Percentiles rank a stretch among this genome's conserved stretches.
Conservation (phyloP, 2,329 filamentous ascomycete genomes). For the Aspergillus ruber region DNA sequence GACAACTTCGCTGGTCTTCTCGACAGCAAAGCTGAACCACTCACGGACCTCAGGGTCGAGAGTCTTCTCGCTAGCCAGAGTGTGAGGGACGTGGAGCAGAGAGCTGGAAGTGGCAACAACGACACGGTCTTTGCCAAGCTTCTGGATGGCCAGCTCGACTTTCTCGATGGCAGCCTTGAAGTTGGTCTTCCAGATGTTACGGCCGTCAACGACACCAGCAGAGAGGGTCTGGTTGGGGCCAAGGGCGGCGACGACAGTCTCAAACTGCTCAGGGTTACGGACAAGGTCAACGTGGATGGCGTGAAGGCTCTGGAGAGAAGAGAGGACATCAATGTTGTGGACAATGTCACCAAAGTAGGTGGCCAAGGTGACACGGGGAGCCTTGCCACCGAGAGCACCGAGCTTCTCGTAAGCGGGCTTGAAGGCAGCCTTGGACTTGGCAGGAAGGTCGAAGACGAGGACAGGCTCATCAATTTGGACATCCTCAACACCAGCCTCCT, state of each 20-base stretch:
- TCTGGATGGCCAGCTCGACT: conserved; percentile 84
- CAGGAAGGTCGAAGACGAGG: conserved; percentile 86
- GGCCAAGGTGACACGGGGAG: conserved; percentile 82
- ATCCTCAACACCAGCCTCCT: conserved; percentile 89
- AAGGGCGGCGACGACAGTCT: conserved; percentile 73
- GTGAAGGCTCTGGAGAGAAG: conserved; percentile 65
- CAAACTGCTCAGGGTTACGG: conserved; percentile 95
- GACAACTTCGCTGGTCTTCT: conserved; percentile 89
- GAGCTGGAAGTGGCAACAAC: conserved; percentile 96
- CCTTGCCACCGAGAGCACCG: conserved; percentile 61
- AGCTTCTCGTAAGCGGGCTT: conserved; percentile 96
- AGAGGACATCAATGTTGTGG: conserved; percentile 91
- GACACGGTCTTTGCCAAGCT: conserved; percentile 95
- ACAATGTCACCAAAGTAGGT: conserved; percentile 99
- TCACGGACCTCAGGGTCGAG: conserved; percentile 86
- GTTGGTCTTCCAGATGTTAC: conserved; percentile 99
- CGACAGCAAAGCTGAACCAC: conserved; percentile 96
- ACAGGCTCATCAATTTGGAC: conserved; percentile 98
- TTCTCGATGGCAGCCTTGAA: conserved; percentile 89
- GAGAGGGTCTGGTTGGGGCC: conserved; percentile 87
- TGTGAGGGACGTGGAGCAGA: conserved; percentile 97
- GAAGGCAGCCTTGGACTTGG: conserved; percentile 92
- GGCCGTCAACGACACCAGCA: conserved; percentile 92
- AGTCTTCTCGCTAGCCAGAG: conserved; percentile 97
- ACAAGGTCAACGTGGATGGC: conserved; percentile 93